Conservation (phyloP, 139 green algal species). For the Zygnema cylindricum region DNA sequence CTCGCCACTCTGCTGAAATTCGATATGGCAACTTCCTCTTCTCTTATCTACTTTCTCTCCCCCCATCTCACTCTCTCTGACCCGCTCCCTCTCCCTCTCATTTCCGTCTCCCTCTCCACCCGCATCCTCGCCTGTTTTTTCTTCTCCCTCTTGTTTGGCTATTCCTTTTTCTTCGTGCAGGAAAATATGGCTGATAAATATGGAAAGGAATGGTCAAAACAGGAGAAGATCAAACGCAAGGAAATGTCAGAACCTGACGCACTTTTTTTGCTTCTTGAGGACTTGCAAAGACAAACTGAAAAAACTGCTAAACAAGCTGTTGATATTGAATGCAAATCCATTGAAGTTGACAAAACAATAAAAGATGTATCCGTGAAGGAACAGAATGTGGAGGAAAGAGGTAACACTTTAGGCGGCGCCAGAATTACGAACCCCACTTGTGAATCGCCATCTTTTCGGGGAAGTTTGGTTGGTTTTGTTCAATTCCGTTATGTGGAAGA, state of each 20-base stretch:
- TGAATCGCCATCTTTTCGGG: too few relatives aligned
- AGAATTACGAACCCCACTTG: too few relatives aligned
- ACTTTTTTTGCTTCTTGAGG: background rate
- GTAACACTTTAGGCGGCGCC: background rate
- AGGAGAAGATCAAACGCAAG: background rate
- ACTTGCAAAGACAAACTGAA: background rate
- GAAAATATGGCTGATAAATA: background rate
- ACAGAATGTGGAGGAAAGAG: background rate
- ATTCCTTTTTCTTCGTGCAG: background rate
- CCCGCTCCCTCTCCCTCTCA: too few relatives aligned
- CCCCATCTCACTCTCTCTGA: too few relatives aligned
- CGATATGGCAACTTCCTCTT: too few relatives aligned
- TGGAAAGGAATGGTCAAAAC: background rate
- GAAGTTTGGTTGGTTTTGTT: slow-evolving; percentile 57
- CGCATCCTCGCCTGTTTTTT: too few relatives aligned
- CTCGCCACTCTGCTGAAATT: too few relatives aligned
- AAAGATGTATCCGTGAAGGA: too few relatives aligned
- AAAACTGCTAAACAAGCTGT: background rate
- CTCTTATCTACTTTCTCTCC: too few relatives aligned
- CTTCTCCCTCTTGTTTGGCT: too few relatives aligned
- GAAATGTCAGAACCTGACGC: background rate
- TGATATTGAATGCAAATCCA: background rate
- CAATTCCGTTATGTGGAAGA: slow-evolving; percentile 69
- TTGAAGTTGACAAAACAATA: background rate
- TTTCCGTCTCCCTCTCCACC: too few relatives aligned